Percentiles rank a stretch among this genome's conserved stretches.
These are phyloP conservation scores for Colletotrichum scovillei DNA, from an alignment of 2,329 filamentous ascomycete genomes.

Conservation along the genomic window DNA sequence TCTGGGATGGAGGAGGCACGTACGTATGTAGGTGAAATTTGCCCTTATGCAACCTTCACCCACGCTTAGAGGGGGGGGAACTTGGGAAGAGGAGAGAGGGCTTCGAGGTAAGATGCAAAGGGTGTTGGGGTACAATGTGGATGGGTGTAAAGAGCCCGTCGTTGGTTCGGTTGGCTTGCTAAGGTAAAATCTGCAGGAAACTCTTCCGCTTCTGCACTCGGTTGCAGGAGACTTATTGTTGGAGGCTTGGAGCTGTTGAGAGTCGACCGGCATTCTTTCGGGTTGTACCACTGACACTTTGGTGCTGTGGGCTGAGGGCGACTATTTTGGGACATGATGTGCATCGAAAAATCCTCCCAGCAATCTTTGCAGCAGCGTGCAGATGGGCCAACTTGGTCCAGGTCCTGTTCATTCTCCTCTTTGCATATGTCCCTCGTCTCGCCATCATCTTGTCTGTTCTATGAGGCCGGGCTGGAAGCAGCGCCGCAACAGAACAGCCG, in stretches of 20 bases:
- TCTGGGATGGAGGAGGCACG: neutral
- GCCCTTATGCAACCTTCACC: conserved; percentile 5
- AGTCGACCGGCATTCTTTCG: conserved; percentile 28
- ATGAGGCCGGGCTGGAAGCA: neutral
- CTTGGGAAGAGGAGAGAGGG: neutral
- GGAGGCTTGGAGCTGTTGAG: conserved; percentile 18
- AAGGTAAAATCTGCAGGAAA: conserved; percentile 25
- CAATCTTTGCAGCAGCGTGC: conserved; percentile 17
- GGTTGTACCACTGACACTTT: conserved; percentile 27
- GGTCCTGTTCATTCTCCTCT: conserved; percentile 16
- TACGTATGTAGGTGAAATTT: neutral
- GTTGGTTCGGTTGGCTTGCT: conserved; percentile 24
- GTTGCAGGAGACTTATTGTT: conserved; percentile 26
- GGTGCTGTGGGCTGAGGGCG: conserved; percentile 16
- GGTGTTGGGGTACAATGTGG: conserved; percentile 1
- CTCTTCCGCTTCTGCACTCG: conserved; percentile 30
- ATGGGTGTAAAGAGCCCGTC: conserved; percentile 10
- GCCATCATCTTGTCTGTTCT: neutral
- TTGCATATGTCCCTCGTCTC: neutral
- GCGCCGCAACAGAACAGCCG: conserved; percentile 10
- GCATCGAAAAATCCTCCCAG: conserved; percentile 25
- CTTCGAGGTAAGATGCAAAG: neutral
- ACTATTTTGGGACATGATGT: conserved; percentile 37
- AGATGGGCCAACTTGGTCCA: conserved; percentile 22
- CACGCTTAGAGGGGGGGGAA: neutral